Evolutionary conservation across 2,329 filamentous ascomycete species (phyloP).

Genomic region (Verticillium nonalfalfae): DNA sequence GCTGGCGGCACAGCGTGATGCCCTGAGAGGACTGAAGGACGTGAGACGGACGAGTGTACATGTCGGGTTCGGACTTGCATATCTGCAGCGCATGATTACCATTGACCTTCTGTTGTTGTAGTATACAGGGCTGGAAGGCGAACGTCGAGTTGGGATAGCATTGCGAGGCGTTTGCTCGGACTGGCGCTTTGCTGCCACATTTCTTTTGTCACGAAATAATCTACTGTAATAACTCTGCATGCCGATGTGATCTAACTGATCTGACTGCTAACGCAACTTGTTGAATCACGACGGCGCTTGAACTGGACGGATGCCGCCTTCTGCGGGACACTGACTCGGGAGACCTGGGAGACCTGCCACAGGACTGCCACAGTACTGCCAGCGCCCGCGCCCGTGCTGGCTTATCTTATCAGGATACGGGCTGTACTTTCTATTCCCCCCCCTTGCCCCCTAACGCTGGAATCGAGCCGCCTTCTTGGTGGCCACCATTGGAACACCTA

Average conservation of each 20-base stretch:
- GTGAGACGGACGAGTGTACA: not conserved
- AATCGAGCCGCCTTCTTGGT: not conserved
- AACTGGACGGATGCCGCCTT: not conserved
- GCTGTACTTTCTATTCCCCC: not conserved
- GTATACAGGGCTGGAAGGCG: not conserved
- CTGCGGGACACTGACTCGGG: too few relatives aligned
- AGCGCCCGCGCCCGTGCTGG: not conserved
- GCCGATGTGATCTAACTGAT: too few relatives aligned
- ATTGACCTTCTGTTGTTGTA: not conserved
- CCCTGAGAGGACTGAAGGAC: not conserved
- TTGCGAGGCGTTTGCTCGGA: conserved; percentile 7
- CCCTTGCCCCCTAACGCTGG: not conserved
- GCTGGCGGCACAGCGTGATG: conserved; percentile 34
- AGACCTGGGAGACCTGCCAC: too few relatives aligned
- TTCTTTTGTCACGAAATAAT: not conserved
- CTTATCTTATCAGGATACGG: not conserved
- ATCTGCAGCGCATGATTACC: not conserved
- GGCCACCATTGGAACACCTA: not conserved
- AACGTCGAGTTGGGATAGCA: conserved; percentile 4
- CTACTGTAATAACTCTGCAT: not conserved
- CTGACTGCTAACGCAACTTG: not conserved
- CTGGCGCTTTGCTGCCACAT: not conserved
- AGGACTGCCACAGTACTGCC: not conserved
- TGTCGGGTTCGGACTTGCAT: not conserved
- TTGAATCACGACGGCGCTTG: not conserved